Evolutionary conservation across 352 stramenopile genomes (phyloP), one percentile per base, ranked within the genome.

Genomic region (Elongisporangium anandrum): DNA sequence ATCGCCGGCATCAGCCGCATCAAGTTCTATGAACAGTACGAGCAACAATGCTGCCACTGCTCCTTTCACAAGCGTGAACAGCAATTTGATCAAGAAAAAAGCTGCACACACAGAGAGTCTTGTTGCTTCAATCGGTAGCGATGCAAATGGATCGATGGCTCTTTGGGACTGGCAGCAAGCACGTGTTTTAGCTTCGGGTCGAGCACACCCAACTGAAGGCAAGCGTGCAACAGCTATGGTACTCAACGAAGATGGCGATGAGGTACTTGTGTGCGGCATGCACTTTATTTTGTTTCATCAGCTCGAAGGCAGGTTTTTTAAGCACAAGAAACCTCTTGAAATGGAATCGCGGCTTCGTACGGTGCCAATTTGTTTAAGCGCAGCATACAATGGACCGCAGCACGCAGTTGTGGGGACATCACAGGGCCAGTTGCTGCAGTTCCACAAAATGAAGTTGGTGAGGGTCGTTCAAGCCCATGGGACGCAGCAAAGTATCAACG

Each of bases 161-260:
- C 64, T 94, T n/a, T 94, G 85, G 85, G 76, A 94, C 54, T 94
- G 85, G 85, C 73, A 85, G 34, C 65, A 86, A 57, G 81, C 73
- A 52, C 69, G 66, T 0, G 65, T 94, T 0, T 13, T 91, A 1
- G 79, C 79, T 1, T 90, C 80, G 4, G 81, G 82, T 12, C 65
- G 79, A 50, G 78, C 82, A 2, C 47, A 69, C 57, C 60, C 60
- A 53, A 49, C 20, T 8, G 62, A 65, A 45, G 45, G 62, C 52
- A 62, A 63, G 52, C 77, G 75, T 20, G 70, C 84, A 7, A 66
- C 90, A 3, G 74, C 79, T n/a, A 63, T 88, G 50, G 77, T 73
- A 1, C 52, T 94, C 9, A 87, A 78, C 59, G 82, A 92, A 61
- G 79, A 91, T 50, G 85, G 81, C 0, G 68, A 82, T 16, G 85